These are phyloP conservation scores for Trametes meyenii DNA, from an alignment of 768 basidiomycete species.

Conservation along the genomic window DNA sequence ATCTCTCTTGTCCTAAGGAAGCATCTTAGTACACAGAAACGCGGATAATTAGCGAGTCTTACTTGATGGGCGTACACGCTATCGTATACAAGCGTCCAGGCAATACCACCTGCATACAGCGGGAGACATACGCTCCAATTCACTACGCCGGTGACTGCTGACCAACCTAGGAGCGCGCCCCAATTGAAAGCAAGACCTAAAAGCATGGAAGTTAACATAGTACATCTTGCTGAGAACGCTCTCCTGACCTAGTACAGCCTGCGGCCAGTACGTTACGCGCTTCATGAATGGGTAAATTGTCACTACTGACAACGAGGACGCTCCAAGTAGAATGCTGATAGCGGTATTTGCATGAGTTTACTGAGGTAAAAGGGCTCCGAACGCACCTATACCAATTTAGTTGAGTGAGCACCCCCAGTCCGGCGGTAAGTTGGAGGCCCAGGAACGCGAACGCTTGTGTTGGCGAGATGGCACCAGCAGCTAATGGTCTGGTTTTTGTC, in stretches of 20 bases:
- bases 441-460: constrained; percentile 82
- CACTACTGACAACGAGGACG: constrained; percentile 87
- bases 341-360: background rate
- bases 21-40: background rate
- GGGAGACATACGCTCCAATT: constrained; percentile 86
- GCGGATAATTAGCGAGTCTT: constrained; percentile 6
- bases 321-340: constrained; percentile 84
- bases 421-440: constrained; percentile 76
- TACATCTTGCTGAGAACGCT: background rate
- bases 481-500: constrained; percentile 87
- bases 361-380: too few species aligned
- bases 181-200: constrained; percentile 95
- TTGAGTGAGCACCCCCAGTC: constrained; percentile 85
- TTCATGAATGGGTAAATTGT: constrained; percentile 96
- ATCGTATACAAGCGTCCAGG: constrained; percentile 97
- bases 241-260: constrained; percentile 81
- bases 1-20: constrained; percentile 82
- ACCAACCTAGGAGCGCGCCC: constrained; percentile 96
- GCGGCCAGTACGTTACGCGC: constrained; percentile 95
- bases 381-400: constrained; percentile 93
- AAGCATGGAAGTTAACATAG: background rate
- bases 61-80: constrained; percentile 98
- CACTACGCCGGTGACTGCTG: constrained; percentile 80
- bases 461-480: constrained; percentile 76
- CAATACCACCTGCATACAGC: constrained; percentile 85